Percentiles rank a stretch among this genome's conserved stretches.
Evolutionary conservation across 306 rosid genomes (phyloP).

Genomic region (Datisca glomerata): DNA sequence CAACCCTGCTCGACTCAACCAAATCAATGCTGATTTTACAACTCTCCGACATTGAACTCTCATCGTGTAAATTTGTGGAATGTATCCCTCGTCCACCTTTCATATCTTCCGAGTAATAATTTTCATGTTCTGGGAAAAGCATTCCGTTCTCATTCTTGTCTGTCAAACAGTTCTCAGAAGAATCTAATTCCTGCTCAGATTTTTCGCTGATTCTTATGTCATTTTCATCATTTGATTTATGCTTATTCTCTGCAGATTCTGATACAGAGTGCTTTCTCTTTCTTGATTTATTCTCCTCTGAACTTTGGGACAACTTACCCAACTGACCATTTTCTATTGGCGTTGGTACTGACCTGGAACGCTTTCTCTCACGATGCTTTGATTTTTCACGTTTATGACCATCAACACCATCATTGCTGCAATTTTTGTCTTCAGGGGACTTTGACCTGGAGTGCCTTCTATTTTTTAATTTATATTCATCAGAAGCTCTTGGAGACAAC

Average conservation of each 20-base stretch:
- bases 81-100: constrained; percentile 16
- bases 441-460: constrained; percentile 40
- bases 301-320: constrained; percentile 31
- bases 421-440: constrained; percentile 39
- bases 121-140: constrained; percentile 20
- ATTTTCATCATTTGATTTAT: constrained; percentile 26
- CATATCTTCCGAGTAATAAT: constrained; percentile 14
- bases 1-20: constrained; percentile 24
- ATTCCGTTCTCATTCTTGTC: constrained; percentile 20
- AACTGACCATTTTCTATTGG: constrained; percentile 21
- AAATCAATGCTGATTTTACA: constrained; percentile 19
- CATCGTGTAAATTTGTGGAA: constrained; percentile 7
- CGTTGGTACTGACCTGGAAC: constrained; percentile 39
- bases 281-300: constrained; percentile 27
- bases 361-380: constrained; percentile 32
- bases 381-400: constrained; percentile 38
- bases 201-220: constrained; percentile 16
- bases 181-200: constrained; percentile 16
- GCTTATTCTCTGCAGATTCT: constrained; percentile 36
- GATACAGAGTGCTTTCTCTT: constrained; percentile 22
- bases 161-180: constrained; percentile 12
- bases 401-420: constrained; percentile 23
- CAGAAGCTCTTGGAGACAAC: constrained; percentile 30
- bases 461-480: constrained; percentile 24
- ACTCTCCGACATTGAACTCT: constrained; percentile 6